Evolutionary conservation across 768 basidiomycete species (phyloP).

Genomic region (Tephrocybe sp.): DNA sequence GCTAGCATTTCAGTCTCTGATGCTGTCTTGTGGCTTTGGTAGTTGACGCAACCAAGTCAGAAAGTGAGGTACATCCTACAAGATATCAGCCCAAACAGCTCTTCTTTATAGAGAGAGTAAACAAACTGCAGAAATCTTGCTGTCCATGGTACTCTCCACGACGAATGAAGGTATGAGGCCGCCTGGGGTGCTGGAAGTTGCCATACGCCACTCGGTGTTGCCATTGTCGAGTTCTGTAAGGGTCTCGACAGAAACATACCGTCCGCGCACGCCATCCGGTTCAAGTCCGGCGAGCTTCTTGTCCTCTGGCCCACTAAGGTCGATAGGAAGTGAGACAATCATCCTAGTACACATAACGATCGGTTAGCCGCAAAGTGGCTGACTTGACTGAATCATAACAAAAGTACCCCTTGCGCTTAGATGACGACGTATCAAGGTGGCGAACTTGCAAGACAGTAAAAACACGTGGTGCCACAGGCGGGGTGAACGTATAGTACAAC

Average conservation of each 20-base stretch:
- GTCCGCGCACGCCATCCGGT: conserved; percentile 61
- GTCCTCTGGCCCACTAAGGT: conserved; percentile 50
- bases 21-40: conserved; percentile 15
- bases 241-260: conserved; percentile 69
- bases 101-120: background rate
- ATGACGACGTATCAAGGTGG: conserved; percentile 45
- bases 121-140: conserved; percentile 59
- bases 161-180: conserved; percentile 67
- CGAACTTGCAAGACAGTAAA: conserved; percentile 75
- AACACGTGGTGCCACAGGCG: conserved; percentile 68
- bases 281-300: conserved; percentile 59
- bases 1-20: no score
- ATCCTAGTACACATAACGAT: conserved; percentile 32
- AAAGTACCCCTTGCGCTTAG: conserved; percentile 51
- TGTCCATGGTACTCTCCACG: conserved; percentile 56
- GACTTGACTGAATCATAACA: background rate
- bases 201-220: conserved; percentile 77
- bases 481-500: conserved; percentile 67
- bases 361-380: background rate
- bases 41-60: conserved; percentile 57
- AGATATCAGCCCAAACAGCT: background rate
- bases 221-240: conserved; percentile 61
- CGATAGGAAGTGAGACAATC: conserved; percentile 66
- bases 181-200: conserved; percentile 69
- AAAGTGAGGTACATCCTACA: conserved; percentile 72